Percentiles rank a stretch among this genome's conserved stretches.
Conservation (phyloP, 2,329 filamentous ascomycete genomes). For the Penicillium hordei region DNA sequence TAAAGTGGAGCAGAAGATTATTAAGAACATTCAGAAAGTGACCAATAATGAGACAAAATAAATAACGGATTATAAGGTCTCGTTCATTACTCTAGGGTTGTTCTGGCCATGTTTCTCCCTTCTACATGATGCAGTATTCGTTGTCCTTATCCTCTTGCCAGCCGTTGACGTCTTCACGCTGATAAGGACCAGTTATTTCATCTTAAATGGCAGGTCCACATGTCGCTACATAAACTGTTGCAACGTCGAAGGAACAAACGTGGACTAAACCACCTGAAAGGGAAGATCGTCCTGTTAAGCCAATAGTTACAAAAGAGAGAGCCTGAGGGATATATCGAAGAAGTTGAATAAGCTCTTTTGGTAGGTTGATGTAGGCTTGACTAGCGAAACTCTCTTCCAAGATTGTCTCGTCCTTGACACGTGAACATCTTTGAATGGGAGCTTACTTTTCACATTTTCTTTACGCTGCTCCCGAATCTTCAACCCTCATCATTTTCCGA, state of each 20-base stretch:
- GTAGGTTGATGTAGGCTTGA: background rate
- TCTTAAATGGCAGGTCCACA: too few species aligned
- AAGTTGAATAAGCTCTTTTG: background rate
- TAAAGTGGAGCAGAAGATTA: slow-evolving; percentile 20
- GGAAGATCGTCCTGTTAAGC: background rate
- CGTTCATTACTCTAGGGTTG: too few species aligned
- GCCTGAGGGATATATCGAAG: background rate
- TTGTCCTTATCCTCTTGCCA: too few species aligned
- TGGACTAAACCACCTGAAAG: background rate
- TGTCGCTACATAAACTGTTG: too few species aligned
- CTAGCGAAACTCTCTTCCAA: background rate
- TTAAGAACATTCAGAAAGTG: slow-evolving; percentile 4
- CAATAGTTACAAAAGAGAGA: background rate
- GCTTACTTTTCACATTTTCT: background rate
- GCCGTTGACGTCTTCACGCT: too few species aligned
- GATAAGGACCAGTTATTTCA: too few species aligned
- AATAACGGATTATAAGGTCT: background rate
- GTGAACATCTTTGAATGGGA: background rate
- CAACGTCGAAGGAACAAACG: background rate
- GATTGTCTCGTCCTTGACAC: background rate
- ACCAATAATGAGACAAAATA: background rate
- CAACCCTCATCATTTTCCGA: background rate
- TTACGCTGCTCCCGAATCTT: background rate
- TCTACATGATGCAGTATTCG: too few species aligned
- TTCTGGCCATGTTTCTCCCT: too few species aligned